Percentiles rank a stretch among this genome's conserved stretches.
These are phyloP conservation scores for Helotiales sp. DNA, from an alignment of 2,329 filamentous ascomycete genomes.

Conservation along the genomic window DNA sequence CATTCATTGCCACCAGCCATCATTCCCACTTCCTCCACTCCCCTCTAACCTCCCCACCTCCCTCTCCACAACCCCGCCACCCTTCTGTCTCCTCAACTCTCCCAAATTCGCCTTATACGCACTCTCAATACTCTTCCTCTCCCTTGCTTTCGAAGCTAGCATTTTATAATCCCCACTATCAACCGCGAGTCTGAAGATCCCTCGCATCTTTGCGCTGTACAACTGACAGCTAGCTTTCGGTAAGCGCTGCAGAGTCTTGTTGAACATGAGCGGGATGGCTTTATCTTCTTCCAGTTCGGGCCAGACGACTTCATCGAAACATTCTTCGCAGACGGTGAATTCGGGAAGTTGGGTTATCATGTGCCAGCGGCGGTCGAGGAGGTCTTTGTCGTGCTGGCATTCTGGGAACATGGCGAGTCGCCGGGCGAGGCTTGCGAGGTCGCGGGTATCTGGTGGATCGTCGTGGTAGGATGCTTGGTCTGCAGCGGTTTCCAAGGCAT, in stretches of 20 bases:
- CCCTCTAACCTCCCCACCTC: conserved; percentile 54
- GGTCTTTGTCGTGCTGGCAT: conserved; percentile 48
- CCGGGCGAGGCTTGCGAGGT: conserved; percentile 36
- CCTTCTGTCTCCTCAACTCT: conserved; percentile 30
- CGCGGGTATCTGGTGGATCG: conserved; percentile 35
- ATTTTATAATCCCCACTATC: conserved; percentile 69
- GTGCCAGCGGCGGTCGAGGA: conserved; percentile 74
- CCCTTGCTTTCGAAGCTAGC: conserved; percentile 60
- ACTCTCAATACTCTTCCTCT: conserved; percentile 51
- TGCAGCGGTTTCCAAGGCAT: conserved; percentile 61
- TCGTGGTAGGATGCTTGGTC: conserved; percentile 51
- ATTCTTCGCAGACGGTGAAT: conserved; percentile 86
- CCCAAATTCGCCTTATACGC: conserved; percentile 34
- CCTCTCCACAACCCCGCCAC: conserved; percentile 28
- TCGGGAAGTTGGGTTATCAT: conserved; percentile 75
- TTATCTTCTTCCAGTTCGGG: conserved; percentile 62
- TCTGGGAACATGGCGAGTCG: conserved; percentile 34
- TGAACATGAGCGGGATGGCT: conserved; percentile 69
- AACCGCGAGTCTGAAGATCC: conserved; percentile 71
- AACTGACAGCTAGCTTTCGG: conserved; percentile 71
- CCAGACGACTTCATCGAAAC: conserved; percentile 79
- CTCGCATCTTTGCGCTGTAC: conserved; percentile 80
- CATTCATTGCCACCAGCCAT: conserved; percentile 6
- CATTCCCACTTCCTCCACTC: conserved; percentile 60
- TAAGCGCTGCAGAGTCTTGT: conserved; percentile 61